Evolutionary conservation across 768 basidiomycete genomes (phyloP).

Genomic region (Saitozyma sp.): DNA sequence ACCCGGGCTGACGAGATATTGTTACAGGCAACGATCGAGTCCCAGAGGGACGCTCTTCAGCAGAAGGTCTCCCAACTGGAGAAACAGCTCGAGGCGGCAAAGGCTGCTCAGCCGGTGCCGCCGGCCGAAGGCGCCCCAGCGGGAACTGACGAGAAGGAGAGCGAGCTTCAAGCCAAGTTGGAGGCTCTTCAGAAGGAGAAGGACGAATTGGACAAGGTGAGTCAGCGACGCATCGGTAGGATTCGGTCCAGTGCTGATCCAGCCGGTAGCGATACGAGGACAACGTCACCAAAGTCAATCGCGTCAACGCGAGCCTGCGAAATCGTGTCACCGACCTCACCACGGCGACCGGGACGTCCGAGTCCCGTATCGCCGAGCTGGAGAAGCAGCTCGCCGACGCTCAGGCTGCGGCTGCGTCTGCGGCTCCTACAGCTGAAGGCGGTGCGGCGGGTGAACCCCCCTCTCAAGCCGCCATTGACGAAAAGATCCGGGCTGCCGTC

Average conservation of each 20-base stretch:
- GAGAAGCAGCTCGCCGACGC: constrained; percentile 20
- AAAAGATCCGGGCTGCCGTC: constrained; percentile 41
- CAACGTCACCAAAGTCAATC: constrained; percentile 40
- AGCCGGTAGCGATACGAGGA: constrained; percentile 29
- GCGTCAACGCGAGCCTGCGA: constrained; percentile 25
- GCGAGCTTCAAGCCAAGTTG: constrained; percentile 21
- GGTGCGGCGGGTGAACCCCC: neutral
- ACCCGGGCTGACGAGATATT: constrained; percentile 3
- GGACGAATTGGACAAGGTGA: constrained; percentile 28
- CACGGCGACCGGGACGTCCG: constrained; percentile 1
- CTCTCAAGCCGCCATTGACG: constrained; percentile 30
- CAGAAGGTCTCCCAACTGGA: constrained; percentile 23
- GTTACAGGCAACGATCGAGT: constrained; percentile 17
- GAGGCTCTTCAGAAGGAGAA: constrained; percentile 30
- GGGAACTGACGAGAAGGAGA: constrained; percentile 8
- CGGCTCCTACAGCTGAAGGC: neutral
- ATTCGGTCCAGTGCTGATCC: neutral
- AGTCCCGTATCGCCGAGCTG: constrained; percentile 20
- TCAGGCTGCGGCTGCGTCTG: constrained; percentile 7
- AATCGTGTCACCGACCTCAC: constrained; percentile 14
- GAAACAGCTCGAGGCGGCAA: constrained; percentile 38
- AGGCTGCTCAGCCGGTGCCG: constrained; percentile 15
- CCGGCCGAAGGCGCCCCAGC: constrained; percentile 1
- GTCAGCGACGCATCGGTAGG: neutral
- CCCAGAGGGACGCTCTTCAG: constrained; percentile 28